These are phyloP conservation scores for Moniliella sp. DNA, from an alignment of 1,284 basidiomycete genomes.

Conservation along the genomic window DNA sequence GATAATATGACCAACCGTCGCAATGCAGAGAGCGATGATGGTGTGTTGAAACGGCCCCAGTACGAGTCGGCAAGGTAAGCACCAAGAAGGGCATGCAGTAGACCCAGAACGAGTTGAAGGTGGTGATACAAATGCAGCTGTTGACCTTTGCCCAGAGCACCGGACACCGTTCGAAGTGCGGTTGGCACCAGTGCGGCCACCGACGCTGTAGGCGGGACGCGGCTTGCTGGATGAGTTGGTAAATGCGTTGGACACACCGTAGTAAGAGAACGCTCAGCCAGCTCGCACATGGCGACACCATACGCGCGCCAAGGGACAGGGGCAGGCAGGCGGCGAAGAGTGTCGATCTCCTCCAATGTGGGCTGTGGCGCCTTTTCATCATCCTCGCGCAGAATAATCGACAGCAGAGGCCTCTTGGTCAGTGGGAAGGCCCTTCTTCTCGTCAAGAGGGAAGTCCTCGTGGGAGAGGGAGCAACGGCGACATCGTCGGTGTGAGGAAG, in stretches of 20 bases:
- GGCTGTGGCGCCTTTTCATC: too few relatives aligned
- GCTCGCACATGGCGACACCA: slow-evolving; percentile 27
- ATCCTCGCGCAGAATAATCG: too few relatives aligned
- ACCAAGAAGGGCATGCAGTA: slow-evolving; percentile 25
- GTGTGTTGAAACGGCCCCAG: slow-evolving; percentile 39
- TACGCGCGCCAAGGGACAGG: slow-evolving; percentile 22
- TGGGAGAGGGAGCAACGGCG: too few relatives aligned
- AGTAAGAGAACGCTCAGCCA: slow-evolving; percentile 33
- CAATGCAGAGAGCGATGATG: slow-evolving; percentile 32
- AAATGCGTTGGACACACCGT: slow-evolving; percentile 24
- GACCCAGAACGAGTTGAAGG: slow-evolving; percentile 29
- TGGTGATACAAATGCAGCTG: slow-evolving; percentile 24
- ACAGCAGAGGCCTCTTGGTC: too few relatives aligned
- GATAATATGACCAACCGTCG: slow-evolving; percentile 44
- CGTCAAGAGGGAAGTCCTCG: too few relatives aligned
- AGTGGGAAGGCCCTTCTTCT: too few relatives aligned
- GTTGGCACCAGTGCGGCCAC: slow-evolving; percentile 12
- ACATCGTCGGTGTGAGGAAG: too few relatives aligned
- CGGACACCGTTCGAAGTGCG: slow-evolving; percentile 7
- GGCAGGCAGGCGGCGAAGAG: slow-evolving; percentile 23
- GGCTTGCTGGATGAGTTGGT: slow-evolving; percentile 25
- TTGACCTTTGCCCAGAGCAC: slow-evolving; percentile 26
- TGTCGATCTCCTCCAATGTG: too few relatives aligned
- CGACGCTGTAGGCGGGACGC: slow-evolving; percentile 12
- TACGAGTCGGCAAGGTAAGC: slow-evolving; percentile 36